Base-by-base conservation (phyloP, 495 filamentous ascomycete species). In the Tuber microsphaerosporum region DNA sequence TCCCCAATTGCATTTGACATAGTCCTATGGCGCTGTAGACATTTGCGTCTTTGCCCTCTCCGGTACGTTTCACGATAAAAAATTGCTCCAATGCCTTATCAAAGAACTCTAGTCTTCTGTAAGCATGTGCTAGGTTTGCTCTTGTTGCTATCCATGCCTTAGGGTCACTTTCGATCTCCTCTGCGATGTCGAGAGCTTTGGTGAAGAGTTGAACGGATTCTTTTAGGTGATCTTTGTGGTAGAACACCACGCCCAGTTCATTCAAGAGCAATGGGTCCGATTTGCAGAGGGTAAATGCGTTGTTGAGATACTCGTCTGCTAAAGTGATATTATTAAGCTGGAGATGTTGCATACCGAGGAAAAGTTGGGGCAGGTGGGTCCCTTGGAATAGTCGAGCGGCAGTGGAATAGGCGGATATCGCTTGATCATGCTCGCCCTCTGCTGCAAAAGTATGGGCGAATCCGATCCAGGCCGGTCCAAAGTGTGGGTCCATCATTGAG, bases 401-500 rank as follows among this genome's bases (percentile, higher is more conserved):
- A 20, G 95, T 99, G 51, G 92, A 95, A 86, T 99, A 99, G 10
- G 96, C 95, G 22, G 94, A 94, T 76, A 99, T 97, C 72, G 95
- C 95, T 85, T 99, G 95, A 82, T 99, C 95, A 84, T 98, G 94
- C 84, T 99, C 95, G 73, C 96, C 95, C 84, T 99, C 95, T n/a
- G 94, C 94, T n/a, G 95, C 96, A 83, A 99, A 99, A 0, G 96
- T 99, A 85, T 99, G 95, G 37, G 95, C 95, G 84, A 99, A 99
- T 14, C 95, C 95, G 76, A 99, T 98, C 95, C 95, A 99, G 56
- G 95, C 95, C 8, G 96, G 93, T 8, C 95, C 96, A 80, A 97
- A 98, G 85, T 98, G 95, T 43, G 95, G 93, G 82, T 99, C 94
- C 89, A 99, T 92, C 87, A 97, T 91, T 77, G 91, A 94, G 19